Conservation (phyloP, 2,329 filamentous ascomycete species). For the Fusarium aywerte region DNA sequence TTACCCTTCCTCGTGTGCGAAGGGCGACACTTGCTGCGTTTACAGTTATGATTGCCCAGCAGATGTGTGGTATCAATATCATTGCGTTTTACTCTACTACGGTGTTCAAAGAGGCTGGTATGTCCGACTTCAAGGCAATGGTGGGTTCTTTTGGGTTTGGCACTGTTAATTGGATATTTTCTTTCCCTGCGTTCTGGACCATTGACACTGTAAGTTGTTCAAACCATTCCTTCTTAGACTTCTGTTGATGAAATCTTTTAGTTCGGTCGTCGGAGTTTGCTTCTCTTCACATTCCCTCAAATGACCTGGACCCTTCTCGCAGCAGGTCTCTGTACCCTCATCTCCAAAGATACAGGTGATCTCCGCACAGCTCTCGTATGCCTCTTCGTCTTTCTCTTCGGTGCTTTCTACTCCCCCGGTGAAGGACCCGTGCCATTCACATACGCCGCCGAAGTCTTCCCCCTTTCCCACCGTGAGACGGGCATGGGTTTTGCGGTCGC, state of each 20-base stretch:
- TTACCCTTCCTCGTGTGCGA: slow-evolving; percentile 56
- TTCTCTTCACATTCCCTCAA: slow-evolving; percentile 49
- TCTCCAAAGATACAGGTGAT: slow-evolving; percentile 50
- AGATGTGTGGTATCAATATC: slow-evolving; percentile 41
- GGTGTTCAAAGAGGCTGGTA: slow-evolving; percentile 60
- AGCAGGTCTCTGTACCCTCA: slow-evolving; percentile 58
- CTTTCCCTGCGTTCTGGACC: slow-evolving; percentile 63
- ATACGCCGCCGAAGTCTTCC: slow-evolving; percentile 67
- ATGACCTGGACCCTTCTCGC: slow-evolving; percentile 48
- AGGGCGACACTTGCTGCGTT: slow-evolving; percentile 53
- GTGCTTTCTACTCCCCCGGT: slow-evolving; percentile 56
- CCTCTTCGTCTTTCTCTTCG: slow-evolving; percentile 64
- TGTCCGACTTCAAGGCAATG: slow-evolving; percentile 53
- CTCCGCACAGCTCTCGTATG: slow-evolving; percentile 59
- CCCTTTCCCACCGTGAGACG: slow-evolving; percentile 62
- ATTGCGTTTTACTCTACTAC: slow-evolving; percentile 63
- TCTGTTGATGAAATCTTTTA: background rate
- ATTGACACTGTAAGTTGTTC: slow-evolving; percentile 57
- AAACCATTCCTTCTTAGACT: rapidly evolving
- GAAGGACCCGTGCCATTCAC: slow-evolving; percentile 50
- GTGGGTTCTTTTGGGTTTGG: slow-evolving; percentile 66
- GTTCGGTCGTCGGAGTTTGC: slow-evolving; percentile 60
- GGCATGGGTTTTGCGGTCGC: slow-evolving; percentile 49
- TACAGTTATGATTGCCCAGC: slow-evolving; percentile 49
- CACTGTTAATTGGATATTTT: slow-evolving; percentile 63